Evolutionary conservation across 2,329 filamentous ascomycete species (phyloP).

Genomic region (Xenoacremonium recifei): DNA sequence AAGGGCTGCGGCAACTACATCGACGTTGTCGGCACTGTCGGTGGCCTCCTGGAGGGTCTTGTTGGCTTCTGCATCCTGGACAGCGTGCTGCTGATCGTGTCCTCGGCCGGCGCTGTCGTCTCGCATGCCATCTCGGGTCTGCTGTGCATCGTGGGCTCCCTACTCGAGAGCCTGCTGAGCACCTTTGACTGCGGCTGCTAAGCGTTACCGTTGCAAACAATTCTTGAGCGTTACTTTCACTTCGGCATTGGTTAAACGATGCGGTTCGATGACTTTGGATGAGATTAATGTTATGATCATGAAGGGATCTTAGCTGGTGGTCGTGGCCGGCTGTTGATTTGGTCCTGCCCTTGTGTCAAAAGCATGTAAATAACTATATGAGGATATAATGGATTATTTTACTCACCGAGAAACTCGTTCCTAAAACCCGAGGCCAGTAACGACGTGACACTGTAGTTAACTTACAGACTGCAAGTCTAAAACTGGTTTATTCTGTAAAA

Average conservation of each 20-base stretch:
- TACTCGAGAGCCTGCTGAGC: conserved; percentile 27
- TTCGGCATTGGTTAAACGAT: neutral
- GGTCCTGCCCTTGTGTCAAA: neutral
- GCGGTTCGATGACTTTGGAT: too few relatives aligned
- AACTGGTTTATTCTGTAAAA: neutral
- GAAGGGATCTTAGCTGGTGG: neutral
- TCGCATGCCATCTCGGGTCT: conserved; percentile 28
- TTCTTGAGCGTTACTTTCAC: neutral
- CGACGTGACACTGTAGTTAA: too few relatives aligned
- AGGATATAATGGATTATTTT: neutral
- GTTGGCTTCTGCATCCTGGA: conserved; percentile 32
- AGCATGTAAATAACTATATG: neutral
- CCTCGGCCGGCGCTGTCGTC: conserved; percentile 23
- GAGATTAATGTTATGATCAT: neutral
- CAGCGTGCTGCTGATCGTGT: conserved; percentile 28
- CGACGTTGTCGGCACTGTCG: conserved; percentile 23
- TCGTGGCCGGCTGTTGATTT: neutral
- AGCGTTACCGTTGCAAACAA: conserved; percentile 1
- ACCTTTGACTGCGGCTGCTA: conserved; percentile 35
- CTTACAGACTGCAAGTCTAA: too few relatives aligned
- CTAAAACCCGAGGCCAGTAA: too few relatives aligned
- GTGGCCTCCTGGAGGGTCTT: conserved; percentile 18
- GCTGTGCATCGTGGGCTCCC: conserved; percentile 32
- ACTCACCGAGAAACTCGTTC: too few relatives aligned
- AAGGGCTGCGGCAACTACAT: conserved; percentile 39